Evolutionary conservation across 345 rosid species (phyloP), one percentile per base, ranked within the genome.

Genomic region (Populus nigra): DNA sequence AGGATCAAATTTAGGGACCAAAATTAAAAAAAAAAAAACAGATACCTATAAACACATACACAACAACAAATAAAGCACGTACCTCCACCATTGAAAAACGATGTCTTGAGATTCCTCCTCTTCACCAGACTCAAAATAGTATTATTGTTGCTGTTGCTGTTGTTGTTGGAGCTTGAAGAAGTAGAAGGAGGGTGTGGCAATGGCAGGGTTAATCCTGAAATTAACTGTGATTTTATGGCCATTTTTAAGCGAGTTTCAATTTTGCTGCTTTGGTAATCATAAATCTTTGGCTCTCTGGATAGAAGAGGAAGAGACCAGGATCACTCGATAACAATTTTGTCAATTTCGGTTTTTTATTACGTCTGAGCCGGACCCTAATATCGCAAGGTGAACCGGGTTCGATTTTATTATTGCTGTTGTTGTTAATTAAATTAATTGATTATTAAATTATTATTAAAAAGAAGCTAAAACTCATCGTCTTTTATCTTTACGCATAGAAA

Each of bases 71-170:
- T 3, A 69, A 25, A 23, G 23, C 57, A 20, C 29, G 22, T 72
- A 88, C 91, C 88, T 82, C 89, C 89, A 12, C 83, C 87, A 74
- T 78, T 84, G 75, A 90, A 69, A 76, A 88, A 85, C 35, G 87
- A 68, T 17, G 88, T 80, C 45, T 73, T 62, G 72, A 87, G 88
- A 22, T 35, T 72, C 17, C 88, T 87, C 12, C 70, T 80, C 79
- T 75, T 84, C 65, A 76, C 77, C 65, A 81, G 18, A 59, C 72
- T 78, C 25, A 23, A 23, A 78, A 84, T 84, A 36, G 66, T 71
- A 59, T 69, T 85, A 66, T 43, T 77, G 65, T 74, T 53, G 31
- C 12, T 61, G 50, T 12, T 31, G 33, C 33, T 33, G 36, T 33
- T 17, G 53, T 18, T 45, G 18, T 18, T 59, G 31, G 89, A 75